Percentiles rank a stretch among this genome's conserved stretches.
Evolutionary conservation across 1,284 basidiomycete species (phyloP).

Genomic region (Tilletia caries): DNA sequence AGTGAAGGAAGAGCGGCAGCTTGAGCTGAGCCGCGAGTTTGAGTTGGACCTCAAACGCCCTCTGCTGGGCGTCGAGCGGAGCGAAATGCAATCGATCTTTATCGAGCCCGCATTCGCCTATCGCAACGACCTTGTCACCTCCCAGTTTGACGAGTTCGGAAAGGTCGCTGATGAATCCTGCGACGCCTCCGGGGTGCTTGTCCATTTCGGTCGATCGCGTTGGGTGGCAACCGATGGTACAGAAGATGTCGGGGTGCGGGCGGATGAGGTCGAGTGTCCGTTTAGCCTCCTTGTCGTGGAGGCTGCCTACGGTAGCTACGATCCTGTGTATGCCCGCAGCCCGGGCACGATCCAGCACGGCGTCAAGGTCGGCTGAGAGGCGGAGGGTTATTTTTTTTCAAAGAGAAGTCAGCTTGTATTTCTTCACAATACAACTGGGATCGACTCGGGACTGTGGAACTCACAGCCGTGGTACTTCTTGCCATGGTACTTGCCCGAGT

Average conservation of each 20-base stretch:
- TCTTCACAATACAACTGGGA: no score
- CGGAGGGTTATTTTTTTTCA: conserved; percentile 67
- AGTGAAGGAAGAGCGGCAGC: conserved; percentile 81
- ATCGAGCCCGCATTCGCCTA: conserved; percentile 85
- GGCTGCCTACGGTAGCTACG: background rate
- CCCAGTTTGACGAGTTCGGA: conserved; percentile 18
- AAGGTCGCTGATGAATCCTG: conserved; percentile 65
- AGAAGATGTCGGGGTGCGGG: conserved; percentile 58
- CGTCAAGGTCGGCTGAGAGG: conserved; percentile 65
- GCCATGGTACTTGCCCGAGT: conserved; percentile 57
- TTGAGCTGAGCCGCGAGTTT: conserved; percentile 67
- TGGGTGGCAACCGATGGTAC: conserved; percentile 81
- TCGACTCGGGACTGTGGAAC: conserved; percentile 65
- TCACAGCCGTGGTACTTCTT: conserved; percentile 62
- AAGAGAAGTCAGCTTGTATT: conserved; percentile 69
- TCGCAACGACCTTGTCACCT: conserved; percentile 58
- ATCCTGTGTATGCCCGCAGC: background rate
- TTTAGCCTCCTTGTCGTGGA: background rate
- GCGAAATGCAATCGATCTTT: conserved; percentile 79
- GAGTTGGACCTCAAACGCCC: conserved; percentile 71
- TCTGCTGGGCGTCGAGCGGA: conserved; percentile 64
- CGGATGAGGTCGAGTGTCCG: background rate
- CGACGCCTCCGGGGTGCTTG: conserved; percentile 59
- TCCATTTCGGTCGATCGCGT: conserved; percentile 77
- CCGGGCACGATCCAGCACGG: conserved; percentile 47